Conservation (phyloP, 495 filamentous ascomycete genomes). For the Xylaria bambusicola region DNA sequence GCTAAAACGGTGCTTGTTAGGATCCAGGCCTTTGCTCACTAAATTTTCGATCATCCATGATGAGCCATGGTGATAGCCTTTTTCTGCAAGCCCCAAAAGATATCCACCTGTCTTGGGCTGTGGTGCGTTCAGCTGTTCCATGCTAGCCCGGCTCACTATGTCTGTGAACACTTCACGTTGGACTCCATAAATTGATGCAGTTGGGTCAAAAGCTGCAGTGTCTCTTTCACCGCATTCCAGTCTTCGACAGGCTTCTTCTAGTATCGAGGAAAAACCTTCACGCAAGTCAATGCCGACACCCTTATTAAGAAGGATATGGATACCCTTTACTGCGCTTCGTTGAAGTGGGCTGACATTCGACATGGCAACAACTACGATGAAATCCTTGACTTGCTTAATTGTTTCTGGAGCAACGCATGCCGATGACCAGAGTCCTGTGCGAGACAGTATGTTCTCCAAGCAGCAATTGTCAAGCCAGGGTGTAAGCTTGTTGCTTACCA, state of each 20-base stretch:
- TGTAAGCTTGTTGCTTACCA: not conserved
- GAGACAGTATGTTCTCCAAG: not conserved
- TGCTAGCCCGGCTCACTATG: not conserved
- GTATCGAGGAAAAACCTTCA: not conserved
- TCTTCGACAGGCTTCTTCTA: not conserved
- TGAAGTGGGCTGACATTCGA: no score
- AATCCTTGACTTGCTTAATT: not conserved
- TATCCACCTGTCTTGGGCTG: not conserved
- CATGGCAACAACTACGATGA: not conserved
- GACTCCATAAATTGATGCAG: not conserved
- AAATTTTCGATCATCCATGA: slow-evolving; percentile 1
- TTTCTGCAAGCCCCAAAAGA: not conserved
- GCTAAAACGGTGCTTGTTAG: not conserved
- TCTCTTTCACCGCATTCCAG: not conserved
- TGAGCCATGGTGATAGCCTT: not conserved
- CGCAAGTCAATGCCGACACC: not conserved
- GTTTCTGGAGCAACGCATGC: not conserved
- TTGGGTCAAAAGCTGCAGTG: not conserved
- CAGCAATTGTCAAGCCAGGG: not conserved
- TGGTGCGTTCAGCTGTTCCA: not conserved
- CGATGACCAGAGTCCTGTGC: not conserved
- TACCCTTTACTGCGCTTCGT: no score
- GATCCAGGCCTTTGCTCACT: not conserved
- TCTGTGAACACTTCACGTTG: not conserved
- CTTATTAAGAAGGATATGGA: not conserved